Evolutionary conservation across 2,329 filamentous ascomycete genomes (phyloP).

Genomic region (Aureobasidium melanogenum): DNA sequence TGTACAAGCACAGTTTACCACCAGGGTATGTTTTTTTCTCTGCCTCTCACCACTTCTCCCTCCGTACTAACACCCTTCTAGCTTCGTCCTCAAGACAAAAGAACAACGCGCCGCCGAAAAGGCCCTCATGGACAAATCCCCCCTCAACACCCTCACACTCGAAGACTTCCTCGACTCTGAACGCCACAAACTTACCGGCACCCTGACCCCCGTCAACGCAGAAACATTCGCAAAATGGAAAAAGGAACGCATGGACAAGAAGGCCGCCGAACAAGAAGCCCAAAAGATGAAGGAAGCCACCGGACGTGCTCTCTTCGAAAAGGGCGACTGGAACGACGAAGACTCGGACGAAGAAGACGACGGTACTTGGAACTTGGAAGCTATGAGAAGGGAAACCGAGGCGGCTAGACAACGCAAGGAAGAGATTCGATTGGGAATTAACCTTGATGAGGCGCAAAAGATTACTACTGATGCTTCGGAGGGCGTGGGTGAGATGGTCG

Average conservation of each 20-base stretch:
- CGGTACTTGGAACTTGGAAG: slow-evolving; percentile 72
- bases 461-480: slow-evolving; percentile 7
- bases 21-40: slow-evolving; percentile 60
- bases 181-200: slow-evolving; percentile 87
- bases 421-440: slow-evolving; percentile 51
- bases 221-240: slow-evolving; percentile 97
- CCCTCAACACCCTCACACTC: slow-evolving; percentile 84
- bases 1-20: slow-evolving; percentile 93
- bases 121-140: slow-evolving; percentile 89
- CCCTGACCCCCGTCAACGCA: slow-evolving; percentile 82
- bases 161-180: slow-evolving; percentile 97
- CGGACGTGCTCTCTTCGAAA: slow-evolving; percentile 89
- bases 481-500: slow-evolving; percentile 12
- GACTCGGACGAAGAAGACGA: slow-evolving; percentile 57
- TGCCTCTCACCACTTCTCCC: neutral
- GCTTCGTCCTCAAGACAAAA: slow-evolving; percentile 94
- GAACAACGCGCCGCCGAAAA: slow-evolving; percentile 94
- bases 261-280: slow-evolving; percentile 85
- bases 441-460: neutral
- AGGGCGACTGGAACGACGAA: slow-evolving; percentile 75
- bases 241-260: slow-evolving; percentile 87
- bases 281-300: slow-evolving; percentile 90
- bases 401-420: slow-evolving; percentile 65
- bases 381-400: slow-evolving; percentile 77
- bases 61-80: slow-evolving; percentile 30